Base-by-base conservation (phyloP, 306 rosid species). In the Cajanus cajan region DNA sequence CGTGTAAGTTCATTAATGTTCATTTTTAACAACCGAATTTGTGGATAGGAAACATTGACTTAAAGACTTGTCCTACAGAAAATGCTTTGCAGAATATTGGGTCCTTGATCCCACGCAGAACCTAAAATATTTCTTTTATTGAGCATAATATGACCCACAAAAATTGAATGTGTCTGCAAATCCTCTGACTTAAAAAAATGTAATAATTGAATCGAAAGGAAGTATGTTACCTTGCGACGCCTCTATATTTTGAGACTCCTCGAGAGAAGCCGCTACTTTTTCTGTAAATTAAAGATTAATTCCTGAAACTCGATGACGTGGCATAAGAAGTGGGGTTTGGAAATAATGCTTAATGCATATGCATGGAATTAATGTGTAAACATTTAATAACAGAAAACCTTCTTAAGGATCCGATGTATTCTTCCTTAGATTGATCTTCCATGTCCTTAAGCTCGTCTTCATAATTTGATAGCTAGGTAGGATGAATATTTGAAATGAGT, bases 251-350 rank as follows among this genome's bases (percentile, higher is more conserved):
- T 4, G 98, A 93, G 71, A 90, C 96, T 40, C 98, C 98, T 4
- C 98, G 89, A 14, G 98, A 93, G 78, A 93, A 93, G n/a, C 98
- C 98, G 73, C 94, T 93, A 79, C 98, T 93, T 86, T 87, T 93
- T 73, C 98, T 93, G 87, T 40, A 52, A 59, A 34, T 31, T 36
- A 9, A 44, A 22, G 10, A 62, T 61, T 6, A 6, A 10, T 39
- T 14, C 5, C 10, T 0, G 40, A 45, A 45, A 68, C n/a, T n/a
- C n/a, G n/a, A n/a, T n/a, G 4, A 59, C 41, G 16, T 50, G 14
- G 24, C 33, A 21, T 40, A 11, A 37, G 41, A 15, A 39, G 39
- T 69, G n/a, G 59, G n/a, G 15, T 48, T 18, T 2, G 18, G 12
- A 51, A 19, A 76, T 5, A 4, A 1, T n/a, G n/a, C n/a, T n/a